These are phyloP conservation scores for Coemansia sp. DNA, from an alignment of 192 early-diverging fungal genomes.

Conservation along the genomic window DNA sequence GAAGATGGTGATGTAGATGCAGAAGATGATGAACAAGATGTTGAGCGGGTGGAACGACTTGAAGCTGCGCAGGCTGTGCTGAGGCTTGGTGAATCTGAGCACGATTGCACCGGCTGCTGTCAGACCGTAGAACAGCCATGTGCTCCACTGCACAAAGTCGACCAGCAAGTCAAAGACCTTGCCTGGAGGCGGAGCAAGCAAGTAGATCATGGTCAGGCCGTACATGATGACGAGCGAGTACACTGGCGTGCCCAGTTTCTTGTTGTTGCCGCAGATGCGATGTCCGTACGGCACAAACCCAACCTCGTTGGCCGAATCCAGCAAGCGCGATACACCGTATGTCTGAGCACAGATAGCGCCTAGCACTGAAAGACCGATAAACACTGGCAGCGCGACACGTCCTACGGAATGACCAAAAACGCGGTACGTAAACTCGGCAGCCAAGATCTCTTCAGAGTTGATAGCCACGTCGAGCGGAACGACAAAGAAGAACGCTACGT, in stretches of 20 bases:
- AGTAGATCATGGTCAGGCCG: slow-evolving; percentile 54
- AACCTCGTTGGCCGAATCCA: slow-evolving; percentile 58
- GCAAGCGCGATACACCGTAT: slow-evolving; percentile 58
- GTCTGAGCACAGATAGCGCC: slow-evolving; percentile 60
- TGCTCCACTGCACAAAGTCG: slow-evolving; percentile 63
- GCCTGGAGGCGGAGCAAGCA: slow-evolving; percentile 62
- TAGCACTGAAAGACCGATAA: slow-evolving; percentile 59
- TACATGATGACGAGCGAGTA: slow-evolving; percentile 49
- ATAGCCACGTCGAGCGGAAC: slow-evolving; percentile 69
- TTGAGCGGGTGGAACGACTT: slow-evolving; percentile 52
- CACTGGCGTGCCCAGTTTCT: slow-evolving; percentile 52
- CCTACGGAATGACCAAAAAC: slow-evolving; percentile 61
- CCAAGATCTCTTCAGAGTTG: slow-evolving; percentile 65
- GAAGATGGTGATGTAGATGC: slow-evolving; percentile 58
- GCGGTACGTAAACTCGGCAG: slow-evolving; percentile 60
- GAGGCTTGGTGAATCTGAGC: slow-evolving; percentile 49
- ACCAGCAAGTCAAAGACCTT: slow-evolving; percentile 66
- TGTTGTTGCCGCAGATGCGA: slow-evolving; percentile 51
- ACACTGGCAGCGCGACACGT: slow-evolving; percentile 55
- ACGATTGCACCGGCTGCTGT: slow-evolving; percentile 60
- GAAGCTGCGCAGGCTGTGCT: slow-evolving; percentile 56
- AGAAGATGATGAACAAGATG: slow-evolving; percentile 57
- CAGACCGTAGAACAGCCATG: slow-evolving; percentile 64
- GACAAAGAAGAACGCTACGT: slow-evolving; percentile 82
- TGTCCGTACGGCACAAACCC: slow-evolving; percentile 58